Conservation (phyloP, 2,329 filamentous ascomycete species). For the Cladosporium austrohemisphaericum region DNA sequence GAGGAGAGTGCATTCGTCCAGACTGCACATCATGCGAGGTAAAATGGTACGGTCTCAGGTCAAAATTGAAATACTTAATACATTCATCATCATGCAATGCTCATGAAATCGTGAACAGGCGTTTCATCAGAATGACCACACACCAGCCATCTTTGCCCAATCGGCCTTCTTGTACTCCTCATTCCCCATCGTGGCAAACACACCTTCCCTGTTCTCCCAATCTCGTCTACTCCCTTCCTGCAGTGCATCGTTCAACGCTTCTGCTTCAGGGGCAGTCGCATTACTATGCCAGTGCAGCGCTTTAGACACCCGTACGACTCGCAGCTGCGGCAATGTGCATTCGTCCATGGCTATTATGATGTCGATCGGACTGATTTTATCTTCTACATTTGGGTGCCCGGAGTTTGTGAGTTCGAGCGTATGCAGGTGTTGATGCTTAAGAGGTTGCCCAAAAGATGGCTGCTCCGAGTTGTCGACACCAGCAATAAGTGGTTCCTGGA, state of each 20-base stretch:
- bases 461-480: conserved; percentile 8
- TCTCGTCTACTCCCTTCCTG: conserved; percentile 37
- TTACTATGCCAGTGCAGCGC: conserved; percentile 39
- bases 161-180: conserved; percentile 17
- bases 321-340: conserved; percentile 37
- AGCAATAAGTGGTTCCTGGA: conserved; percentile 2
- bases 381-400: conserved; percentile 33
- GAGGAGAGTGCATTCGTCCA: not conserved
- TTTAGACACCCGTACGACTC: conserved; percentile 36
- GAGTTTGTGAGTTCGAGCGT: conserved; percentile 39
- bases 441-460: conserved; percentile 1
- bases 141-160: conserved; percentile 20
- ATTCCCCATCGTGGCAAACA: conserved; percentile 15
- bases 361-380: conserved; percentile 41
- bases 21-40: not conserved
- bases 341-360: conserved; percentile 41
- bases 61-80: not conserved
- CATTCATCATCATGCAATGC: conserved; percentile 1
- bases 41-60: not conserved
- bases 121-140: conserved; percentile 18
- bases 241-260: conserved; percentile 38
- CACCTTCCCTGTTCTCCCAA: conserved; percentile 29
- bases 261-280: conserved; percentile 34
- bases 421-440: conserved; percentile 33
- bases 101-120: not conserved